Percentiles rank a stretch among this genome's conserved stretches.
phyloP scores from a whole-genome alignment of 2,329 filamentous ascomycete genomes.

The Colletotrichum filicis region DNA sequence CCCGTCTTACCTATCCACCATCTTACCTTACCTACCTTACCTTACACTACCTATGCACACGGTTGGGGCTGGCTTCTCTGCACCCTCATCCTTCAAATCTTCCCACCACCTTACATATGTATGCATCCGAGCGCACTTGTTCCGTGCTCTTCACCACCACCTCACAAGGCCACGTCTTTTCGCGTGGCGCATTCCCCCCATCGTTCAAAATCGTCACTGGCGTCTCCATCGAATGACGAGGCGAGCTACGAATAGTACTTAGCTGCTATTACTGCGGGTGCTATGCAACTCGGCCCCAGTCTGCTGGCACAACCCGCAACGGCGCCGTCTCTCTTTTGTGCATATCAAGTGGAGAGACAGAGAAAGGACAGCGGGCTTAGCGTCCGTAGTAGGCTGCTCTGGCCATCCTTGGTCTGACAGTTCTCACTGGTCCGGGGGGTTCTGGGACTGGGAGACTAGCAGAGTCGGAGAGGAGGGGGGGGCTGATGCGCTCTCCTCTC shows the following conservation, averaged over 20 bases:
- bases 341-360: not conserved
- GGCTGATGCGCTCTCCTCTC: not conserved
- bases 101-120: not conserved
- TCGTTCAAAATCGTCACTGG: not conserved
- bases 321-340: not conserved
- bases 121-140: conserved; percentile 22
- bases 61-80: conserved; percentile 6
- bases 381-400: not conserved
- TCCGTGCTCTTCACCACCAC: conserved; percentile 7
- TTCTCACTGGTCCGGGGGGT: not conserved
- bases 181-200: conserved; percentile 5
- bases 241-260: not conserved
- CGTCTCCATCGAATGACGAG: conserved; percentile 17
- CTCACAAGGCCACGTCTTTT: conserved; percentile 25
- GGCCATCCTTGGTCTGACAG: conserved; percentile 9
- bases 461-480: not conserved
- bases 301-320: conserved; percentile 7
- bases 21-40: not conserved
- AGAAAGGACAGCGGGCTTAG: conserved; percentile 1
- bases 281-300: conserved; percentile 2
- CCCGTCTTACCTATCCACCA: not conserved
- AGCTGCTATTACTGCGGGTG: too few relatives aligned
- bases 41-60: not conserved
- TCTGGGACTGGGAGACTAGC: conserved; percentile 16
- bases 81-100: not conserved